A percentile compares a stretch with the other conserved stretches of the same genome.
Evolutionary conservation across 768 basidiomycete genomes (phyloP).

Genomic region (Tubosaeta sp.): DNA sequence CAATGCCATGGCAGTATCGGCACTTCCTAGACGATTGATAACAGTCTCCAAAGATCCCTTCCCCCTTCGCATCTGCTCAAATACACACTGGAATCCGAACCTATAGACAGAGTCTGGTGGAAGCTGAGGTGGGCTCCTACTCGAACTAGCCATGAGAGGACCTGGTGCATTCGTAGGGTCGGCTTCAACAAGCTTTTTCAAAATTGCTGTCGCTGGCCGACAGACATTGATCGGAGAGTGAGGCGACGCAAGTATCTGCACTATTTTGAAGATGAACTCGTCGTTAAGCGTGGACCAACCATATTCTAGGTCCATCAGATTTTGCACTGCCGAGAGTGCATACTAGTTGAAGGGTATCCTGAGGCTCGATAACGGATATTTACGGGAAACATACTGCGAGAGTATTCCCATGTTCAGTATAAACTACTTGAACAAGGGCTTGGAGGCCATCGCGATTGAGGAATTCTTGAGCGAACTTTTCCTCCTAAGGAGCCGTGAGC

Average conservation of each 20-base stretch:
- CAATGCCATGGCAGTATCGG: conserved; percentile 81
- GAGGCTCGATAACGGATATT: not conserved
- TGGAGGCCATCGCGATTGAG: conserved; percentile 65
- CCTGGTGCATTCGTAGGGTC: conserved; percentile 68
- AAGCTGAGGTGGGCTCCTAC: conserved; percentile 45
- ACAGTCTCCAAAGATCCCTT: conserved; percentile 72
- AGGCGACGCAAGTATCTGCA: conserved; percentile 71
- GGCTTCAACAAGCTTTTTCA: conserved; percentile 86
- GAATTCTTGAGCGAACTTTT: conserved; percentile 78
- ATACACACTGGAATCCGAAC: conserved; percentile 83
- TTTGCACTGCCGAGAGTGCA: conserved; percentile 80
- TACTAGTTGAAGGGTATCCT: conserved; percentile 46
- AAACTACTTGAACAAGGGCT: conserved; percentile 69
- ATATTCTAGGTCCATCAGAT: conserved; percentile 81
- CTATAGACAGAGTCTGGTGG: conserved; percentile 72
- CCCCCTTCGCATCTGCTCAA: conserved; percentile 75
- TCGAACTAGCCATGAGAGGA: conserved; percentile 54
- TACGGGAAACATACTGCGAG: conserved; percentile 57
- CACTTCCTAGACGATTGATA: conserved; percentile 72
- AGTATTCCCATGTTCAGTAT: conserved; percentile 68
- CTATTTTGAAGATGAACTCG: conserved; percentile 71
- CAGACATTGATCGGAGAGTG: conserved; percentile 84
- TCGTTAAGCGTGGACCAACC: conserved; percentile 76
- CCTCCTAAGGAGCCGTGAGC: conserved; percentile 51
- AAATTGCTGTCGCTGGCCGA: conserved; percentile 84